Evolutionary conservation across 2,329 filamentous ascomycete genomes (phyloP).

Genomic region (Cladophialophora exuberans): DNA sequence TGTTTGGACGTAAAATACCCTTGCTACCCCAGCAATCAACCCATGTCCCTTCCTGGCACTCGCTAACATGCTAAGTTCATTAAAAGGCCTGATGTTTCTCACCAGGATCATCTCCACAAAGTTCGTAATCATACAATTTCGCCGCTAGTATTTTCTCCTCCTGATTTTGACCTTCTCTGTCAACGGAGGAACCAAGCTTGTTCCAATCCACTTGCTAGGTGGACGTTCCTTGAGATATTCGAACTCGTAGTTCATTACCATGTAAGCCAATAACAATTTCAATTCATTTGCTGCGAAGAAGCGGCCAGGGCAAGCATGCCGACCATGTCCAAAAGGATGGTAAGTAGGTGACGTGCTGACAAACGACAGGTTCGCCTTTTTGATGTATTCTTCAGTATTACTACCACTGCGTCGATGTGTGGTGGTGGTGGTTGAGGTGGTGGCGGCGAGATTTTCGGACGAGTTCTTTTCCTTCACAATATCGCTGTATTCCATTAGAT

Average conservation of each 20-base stretch:
- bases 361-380: conserved; percentile 51
- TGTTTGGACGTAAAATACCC: too few relatives aligned
- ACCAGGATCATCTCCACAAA: background rate
- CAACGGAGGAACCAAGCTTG: conserved; percentile 22
- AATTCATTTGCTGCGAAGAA: conserved; percentile 37
- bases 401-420: background rate
- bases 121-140: background rate
- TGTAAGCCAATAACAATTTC: conserved; percentile 36
- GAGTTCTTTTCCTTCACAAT: background rate
- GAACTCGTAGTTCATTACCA: conserved; percentile 39
- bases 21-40: too few relatives aligned
- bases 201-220: conserved; percentile 20
- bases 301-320: conserved; percentile 48
- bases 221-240: conserved; percentile 19
- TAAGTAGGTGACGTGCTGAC: conserved; percentile 57
- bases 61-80: too few relatives aligned
- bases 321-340: conserved; percentile 61
- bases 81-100: too few relatives aligned
- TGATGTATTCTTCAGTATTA: conserved; percentile 33
- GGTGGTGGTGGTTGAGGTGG: background rate
- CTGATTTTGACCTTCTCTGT: conserved; percentile 25
- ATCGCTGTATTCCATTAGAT: conserved; percentile 27
- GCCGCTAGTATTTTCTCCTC: conserved; percentile 2
- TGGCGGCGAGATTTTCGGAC: background rate
- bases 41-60: too few relatives aligned